Evolutionary conservation across 352 stramenopile species (phyloP).

Genomic region (Globisporangium middletonii): DNA sequence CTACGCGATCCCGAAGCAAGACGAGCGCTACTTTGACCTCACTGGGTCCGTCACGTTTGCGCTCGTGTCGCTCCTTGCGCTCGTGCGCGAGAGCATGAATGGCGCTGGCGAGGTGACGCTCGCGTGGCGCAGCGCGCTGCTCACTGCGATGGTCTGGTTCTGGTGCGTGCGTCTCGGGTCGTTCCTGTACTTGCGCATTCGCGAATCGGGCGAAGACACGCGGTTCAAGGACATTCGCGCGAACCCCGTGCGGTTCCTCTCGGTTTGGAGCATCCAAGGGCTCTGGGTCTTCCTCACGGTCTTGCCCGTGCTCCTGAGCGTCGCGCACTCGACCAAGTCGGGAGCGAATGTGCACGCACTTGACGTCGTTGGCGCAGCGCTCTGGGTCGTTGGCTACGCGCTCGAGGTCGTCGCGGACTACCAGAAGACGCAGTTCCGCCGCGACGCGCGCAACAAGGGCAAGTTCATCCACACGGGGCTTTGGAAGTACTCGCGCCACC

Average conservation of each 20-base stretch:
- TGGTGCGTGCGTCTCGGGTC: constrained; percentile 73
- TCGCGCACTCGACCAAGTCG: constrained; percentile 25
- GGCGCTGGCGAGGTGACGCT: constrained; percentile 6
- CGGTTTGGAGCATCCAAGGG: constrained; percentile 75
- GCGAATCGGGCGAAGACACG: constrained; percentile 55
- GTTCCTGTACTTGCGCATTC: constrained; percentile 79
- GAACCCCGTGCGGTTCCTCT: constrained; percentile 66
- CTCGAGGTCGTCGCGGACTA: constrained; percentile 49
- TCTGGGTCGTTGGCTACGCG: constrained; percentile 47
- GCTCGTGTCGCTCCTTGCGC: constrained; percentile 43
- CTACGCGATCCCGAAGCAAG: constrained; percentile 58
- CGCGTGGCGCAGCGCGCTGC: constrained; percentile 42
- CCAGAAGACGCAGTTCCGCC: constrained; percentile 54
- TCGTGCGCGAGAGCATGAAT: constrained; percentile 9
- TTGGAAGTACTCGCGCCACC: constrained; percentile 89
- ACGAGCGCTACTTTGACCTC: constrained; percentile 81
- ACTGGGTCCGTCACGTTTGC: constrained; percentile 76
- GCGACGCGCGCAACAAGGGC: constrained; percentile 36
- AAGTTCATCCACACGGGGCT: constrained; percentile 69
- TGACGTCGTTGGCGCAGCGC: constrained; percentile 32
- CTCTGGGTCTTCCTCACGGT: constrained; percentile 79
- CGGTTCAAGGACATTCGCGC: constrained; percentile 64
- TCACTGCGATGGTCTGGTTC: constrained; percentile 64
- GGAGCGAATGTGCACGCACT: constrained; percentile 18
- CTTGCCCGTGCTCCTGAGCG: constrained; percentile 56